Percentiles rank a stretch among this genome's conserved stretches.
These are phyloP conservation scores for Mimosa pudica DNA, from an alignment of 306 rosid species.

Conservation along the genomic window DNA sequence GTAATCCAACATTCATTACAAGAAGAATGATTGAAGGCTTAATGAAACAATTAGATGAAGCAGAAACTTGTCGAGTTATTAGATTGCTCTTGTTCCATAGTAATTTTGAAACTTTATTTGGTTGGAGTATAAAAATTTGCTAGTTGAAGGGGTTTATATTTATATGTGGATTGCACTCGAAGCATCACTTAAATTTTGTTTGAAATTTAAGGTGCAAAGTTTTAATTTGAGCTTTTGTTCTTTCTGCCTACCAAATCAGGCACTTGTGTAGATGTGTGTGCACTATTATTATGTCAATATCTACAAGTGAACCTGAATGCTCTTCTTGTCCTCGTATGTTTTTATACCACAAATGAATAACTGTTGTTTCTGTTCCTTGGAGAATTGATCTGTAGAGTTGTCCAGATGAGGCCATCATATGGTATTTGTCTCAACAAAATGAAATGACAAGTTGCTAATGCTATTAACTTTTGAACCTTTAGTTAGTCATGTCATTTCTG, in stretches of 20 bases:
- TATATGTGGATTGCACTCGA: not conserved
- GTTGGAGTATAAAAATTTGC: not conserved
- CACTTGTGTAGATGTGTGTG: not conserved
- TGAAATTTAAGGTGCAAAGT: not conserved
- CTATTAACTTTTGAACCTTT: constrained; percentile 5
- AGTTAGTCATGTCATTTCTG: constrained; percentile 7
- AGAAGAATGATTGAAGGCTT: not conserved
- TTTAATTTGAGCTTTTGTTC: not conserved
- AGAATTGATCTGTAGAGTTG: not conserved
- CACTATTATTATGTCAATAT: not conserved
- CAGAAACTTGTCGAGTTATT: not conserved
- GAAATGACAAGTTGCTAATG: not conserved
- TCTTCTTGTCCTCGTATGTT: not conserved
- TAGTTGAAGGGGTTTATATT: not conserved
- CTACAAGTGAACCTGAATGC: constrained; percentile 10
- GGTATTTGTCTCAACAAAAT: constrained; percentile 6
- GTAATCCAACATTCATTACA: not conserved
- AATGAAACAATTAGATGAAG: not conserved
- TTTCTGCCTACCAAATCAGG: not conserved
- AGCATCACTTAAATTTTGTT: not conserved
- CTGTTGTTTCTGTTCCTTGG: constrained; percentile 6
- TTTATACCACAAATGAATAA: constrained; percentile 6
- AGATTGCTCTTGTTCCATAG: not conserved
- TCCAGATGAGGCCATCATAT: not conserved
- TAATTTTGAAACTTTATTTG: not conserved